phyloP scores from a whole-genome alignment of 2,329 filamentous ascomycete species.

The Ophiostoma quercus region DNA sequence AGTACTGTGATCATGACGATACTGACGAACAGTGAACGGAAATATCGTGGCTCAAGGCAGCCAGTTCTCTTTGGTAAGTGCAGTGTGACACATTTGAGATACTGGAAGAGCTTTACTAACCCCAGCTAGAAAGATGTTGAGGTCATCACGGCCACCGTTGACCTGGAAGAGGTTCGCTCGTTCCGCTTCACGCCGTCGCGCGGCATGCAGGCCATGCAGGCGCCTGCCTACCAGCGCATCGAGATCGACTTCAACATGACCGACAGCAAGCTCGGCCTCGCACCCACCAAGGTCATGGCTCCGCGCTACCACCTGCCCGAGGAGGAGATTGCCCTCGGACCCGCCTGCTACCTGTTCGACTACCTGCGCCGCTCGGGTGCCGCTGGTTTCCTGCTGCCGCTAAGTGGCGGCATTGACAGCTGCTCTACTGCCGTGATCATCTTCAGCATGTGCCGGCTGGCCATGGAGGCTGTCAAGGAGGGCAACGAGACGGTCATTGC shows the following conservation, averaged over 20 bases:
- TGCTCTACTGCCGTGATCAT: slow-evolving; percentile 45
- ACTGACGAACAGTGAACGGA: slow-evolving; percentile 45
- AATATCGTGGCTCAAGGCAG: slow-evolving; percentile 59
- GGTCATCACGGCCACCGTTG: slow-evolving; percentile 60
- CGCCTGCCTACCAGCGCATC: slow-evolving; percentile 43
- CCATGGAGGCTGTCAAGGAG: slow-evolving; percentile 47
- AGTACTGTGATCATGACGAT: background rate
- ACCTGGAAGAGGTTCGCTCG: slow-evolving; percentile 64
- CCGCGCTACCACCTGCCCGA: slow-evolving; percentile 55
- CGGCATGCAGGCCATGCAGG: slow-evolving; percentile 51
- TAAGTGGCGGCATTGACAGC: slow-evolving; percentile 56
- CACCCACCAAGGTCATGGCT: slow-evolving; percentile 36
- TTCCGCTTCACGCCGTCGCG: slow-evolving; percentile 54
- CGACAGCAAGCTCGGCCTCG: slow-evolving; percentile 31
- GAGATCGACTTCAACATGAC: slow-evolving; percentile 36
- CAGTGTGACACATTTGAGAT: slow-evolving; percentile 28
- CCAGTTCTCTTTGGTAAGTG: slow-evolving; percentile 45
- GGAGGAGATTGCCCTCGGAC: slow-evolving; percentile 61
- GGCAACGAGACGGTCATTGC: slow-evolving; percentile 38
- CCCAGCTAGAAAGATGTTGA: slow-evolving; percentile 57
- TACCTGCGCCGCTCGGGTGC: slow-evolving; percentile 48
- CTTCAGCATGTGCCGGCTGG: slow-evolving; percentile 51
- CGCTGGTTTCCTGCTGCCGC: slow-evolving; percentile 51
- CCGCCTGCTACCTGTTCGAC: slow-evolving; percentile 59
- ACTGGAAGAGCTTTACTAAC: slow-evolving; percentile 27